Evolutionary conservation across 2,329 filamentous ascomycete species (phyloP).

Genomic region (Didymellaceae sp.): DNA sequence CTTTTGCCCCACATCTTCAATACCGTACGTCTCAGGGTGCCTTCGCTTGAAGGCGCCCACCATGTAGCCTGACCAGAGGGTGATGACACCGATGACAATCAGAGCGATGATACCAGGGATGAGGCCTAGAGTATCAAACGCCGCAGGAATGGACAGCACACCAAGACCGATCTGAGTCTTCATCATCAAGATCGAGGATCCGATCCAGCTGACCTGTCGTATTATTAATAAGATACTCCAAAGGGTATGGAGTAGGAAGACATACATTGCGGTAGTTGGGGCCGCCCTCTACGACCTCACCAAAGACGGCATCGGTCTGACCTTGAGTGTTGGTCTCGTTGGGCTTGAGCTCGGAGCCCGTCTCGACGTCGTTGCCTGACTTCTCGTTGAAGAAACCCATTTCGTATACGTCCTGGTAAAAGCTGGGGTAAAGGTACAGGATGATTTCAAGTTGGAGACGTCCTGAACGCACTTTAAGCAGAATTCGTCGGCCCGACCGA

Average conservation of each 20-base stretch:
- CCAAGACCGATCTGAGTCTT: constrained; percentile 37
- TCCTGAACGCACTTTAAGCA: constrained; percentile 13
- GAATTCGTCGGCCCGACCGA: constrained; percentile 19
- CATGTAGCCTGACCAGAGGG: constrained; percentile 57
- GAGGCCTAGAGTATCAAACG: constrained; percentile 55
- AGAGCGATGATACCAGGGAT: constrained; percentile 57
- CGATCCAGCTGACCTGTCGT: constrained; percentile 27
- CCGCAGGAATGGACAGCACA: constrained; percentile 55
- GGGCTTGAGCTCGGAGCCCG: constrained; percentile 14
- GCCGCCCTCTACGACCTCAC: constrained; percentile 19
- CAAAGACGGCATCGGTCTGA: constrained; percentile 19
- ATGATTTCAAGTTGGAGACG: not conserved
- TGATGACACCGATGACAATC: constrained; percentile 49
- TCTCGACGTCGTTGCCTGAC: constrained; percentile 9
- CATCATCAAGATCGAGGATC: constrained; percentile 30
- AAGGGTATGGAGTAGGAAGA: not conserved
- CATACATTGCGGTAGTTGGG: constrained; percentile 21
- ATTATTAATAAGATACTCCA: not conserved
- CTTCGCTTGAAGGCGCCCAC: constrained; percentile 59
- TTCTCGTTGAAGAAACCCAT: constrained; percentile 15
- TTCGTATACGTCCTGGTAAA: not conserved
- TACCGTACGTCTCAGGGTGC: constrained; percentile 62
- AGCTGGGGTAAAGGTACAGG: constrained; percentile 7
- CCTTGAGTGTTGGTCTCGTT: constrained; percentile 13
- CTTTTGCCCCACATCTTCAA: constrained; percentile 61